These are phyloP conservation scores for Penicillium arizonense DNA, from an alignment of 495 filamentous ascomycete genomes.

Conservation along the genomic window DNA sequence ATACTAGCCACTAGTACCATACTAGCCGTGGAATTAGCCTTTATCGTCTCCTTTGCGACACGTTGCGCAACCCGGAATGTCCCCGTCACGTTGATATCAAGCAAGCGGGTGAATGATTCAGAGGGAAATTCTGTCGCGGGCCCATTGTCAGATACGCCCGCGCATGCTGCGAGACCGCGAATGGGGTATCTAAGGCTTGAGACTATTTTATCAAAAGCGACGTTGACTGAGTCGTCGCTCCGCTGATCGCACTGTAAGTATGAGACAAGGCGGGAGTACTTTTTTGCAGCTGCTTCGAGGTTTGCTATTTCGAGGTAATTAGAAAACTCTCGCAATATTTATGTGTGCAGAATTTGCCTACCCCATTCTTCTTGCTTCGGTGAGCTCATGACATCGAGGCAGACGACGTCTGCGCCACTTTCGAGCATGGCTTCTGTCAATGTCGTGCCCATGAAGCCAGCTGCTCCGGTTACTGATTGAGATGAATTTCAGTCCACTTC, in stretches of 20 bases:
- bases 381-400: constrained; percentile 55
- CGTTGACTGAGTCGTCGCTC: constrained; percentile 55
- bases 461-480: constrained; percentile 55
- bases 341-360: neutral
- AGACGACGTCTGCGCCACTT: constrained; percentile 56
- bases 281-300: constrained; percentile 44
- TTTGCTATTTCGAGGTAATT: constrained; percentile 15
- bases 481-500: neutral
- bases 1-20: constrained; percentile 71
- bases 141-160: constrained; percentile 65
- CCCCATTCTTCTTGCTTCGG: constrained; percentile 25
- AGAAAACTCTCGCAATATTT: neutral
- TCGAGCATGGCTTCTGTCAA: constrained; percentile 61
- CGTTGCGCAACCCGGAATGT: constrained; percentile 66
- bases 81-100: constrained; percentile 66
- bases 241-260: constrained; percentile 55
- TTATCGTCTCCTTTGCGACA: constrained; percentile 61
- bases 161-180: constrained; percentile 74
- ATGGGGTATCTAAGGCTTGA: constrained; percentile 56
- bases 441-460: constrained; percentile 58
- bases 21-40: constrained; percentile 45
- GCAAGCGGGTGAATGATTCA: constrained; percentile 53
- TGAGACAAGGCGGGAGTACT: constrained; percentile 30
- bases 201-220: constrained; percentile 35
- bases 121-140: constrained; percentile 59